Evolutionary conservation across 2,329 filamentous ascomycete genomes (phyloP), one percentile per base, ranked within the genome.

Genomic region (Cladosporium sp.): DNA sequence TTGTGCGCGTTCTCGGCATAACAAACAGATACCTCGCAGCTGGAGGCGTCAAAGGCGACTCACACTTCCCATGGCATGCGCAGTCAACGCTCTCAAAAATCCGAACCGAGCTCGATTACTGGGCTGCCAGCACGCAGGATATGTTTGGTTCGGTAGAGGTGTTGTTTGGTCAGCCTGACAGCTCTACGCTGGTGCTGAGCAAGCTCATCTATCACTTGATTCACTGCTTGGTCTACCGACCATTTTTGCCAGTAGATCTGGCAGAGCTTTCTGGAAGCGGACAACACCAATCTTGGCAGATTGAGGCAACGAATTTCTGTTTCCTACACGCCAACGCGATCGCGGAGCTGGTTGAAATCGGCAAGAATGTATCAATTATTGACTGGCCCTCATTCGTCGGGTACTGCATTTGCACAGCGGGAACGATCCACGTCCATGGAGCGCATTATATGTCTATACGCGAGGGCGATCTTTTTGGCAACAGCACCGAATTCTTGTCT

Each of bases 281-380:
- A 1, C 92, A 96, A 72, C 91, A 96, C 70, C 92, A 96, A 75
- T 93, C 91, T 30, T 96, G 92, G 92, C 92, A 96, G 75, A 94
- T 96, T 57, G 91, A 96, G 75, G 91, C 92, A 0, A 96, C 92
- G 0, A 94, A 95, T 72, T 84, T 94, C 74, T 96, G 92, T 77
- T 95, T 89, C 75, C 80, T 93, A 21, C 92, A 96, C 70, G 92
- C 92, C 6, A 96, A 96, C 73, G 91, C 92, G 5, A 93, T 96
- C 60, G 88, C 91, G 1, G 92, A 96, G 73, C 80, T 96, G 2
- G 89, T 93, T 5, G 90, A 94, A 74, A 85, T 93, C 18, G 91
- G 91, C 1, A 89, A 89, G 68, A 89, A 90, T 69, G 88, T 89
- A 1, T 85, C 87, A 1, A 86, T 89, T 2, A 87, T 93, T 25